phyloP scores from a whole-genome alignment of 768 basidiomycete species.

The Lactarius pseudohatsudake region DNA sequence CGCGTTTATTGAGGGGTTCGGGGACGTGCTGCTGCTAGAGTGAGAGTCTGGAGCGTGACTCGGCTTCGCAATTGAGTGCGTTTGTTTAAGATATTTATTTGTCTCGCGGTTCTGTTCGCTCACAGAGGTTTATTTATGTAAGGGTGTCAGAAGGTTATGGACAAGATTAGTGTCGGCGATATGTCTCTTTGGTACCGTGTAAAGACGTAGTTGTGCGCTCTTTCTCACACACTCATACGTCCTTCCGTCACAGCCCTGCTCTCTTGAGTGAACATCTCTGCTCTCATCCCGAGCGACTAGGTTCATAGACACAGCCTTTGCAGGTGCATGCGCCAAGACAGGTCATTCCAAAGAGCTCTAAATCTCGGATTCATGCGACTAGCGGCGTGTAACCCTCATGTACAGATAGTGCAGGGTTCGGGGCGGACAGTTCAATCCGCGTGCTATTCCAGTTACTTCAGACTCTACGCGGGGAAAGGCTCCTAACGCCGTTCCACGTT shows the following conservation, averaged over 20 bases:
- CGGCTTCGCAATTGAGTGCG: too few species aligned
- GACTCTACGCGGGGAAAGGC: conserved; percentile 75
- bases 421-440: conserved; percentile 63
- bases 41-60: too few species aligned
- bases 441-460: conserved; percentile 75
- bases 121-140: too few species aligned
- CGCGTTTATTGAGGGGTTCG: conserved; percentile 81
- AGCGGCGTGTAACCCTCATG: not conserved
- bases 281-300: conserved; percentile 69
- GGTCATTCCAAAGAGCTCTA: conserved; percentile 60
- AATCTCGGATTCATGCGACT: conserved; percentile 53
- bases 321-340: conserved; percentile 91
- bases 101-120: too few species aligned
- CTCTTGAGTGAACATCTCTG: conserved; percentile 45
- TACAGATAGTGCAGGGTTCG: conserved; percentile 45
- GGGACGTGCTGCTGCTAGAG: conserved; percentile 29
- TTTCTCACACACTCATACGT: too few species aligned
- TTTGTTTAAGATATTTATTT: too few species aligned
- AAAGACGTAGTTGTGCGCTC: too few species aligned
- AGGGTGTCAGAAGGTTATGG: too few species aligned
- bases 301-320: conserved; percentile 77
- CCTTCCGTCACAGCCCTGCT: conserved; percentile 59
- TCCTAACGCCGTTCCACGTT: conserved; percentile 87
- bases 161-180: too few species aligned
- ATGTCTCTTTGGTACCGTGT: too few species aligned